Base-by-base conservation (phyloP, 257 asterid genomes). In the Schizonepeta tenuifolia region DNA sequence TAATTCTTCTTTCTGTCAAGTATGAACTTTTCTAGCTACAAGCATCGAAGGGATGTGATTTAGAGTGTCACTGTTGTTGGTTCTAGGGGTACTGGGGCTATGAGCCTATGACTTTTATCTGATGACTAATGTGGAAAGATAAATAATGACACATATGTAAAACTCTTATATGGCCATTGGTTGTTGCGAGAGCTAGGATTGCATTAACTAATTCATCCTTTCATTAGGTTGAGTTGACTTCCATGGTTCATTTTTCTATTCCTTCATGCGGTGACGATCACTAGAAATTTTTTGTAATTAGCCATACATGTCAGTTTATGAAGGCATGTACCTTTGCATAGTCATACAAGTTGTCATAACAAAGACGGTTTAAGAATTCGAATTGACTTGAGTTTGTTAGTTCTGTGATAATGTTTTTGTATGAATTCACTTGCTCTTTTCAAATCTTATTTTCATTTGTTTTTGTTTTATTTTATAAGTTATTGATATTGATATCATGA, bases 221-320 rank as follows among this genome's bases (percentile, higher is more conserved):
- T 50, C 11, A 38, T 59, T 26, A 22, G 40, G 44, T 69, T 40
- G 75, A n/a, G 31, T 44, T 67, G 73, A 74, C 73, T 65, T 66
- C 60, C 60, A 66, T 38, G 43, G 9, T 67, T 67, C 73, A 74
- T 17, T 49, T 50, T 49, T 28, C 68, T 54, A 46, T 55, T 62
- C 58, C 64, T 63, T 40, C 46, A 35, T 35, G 24, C 46, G 22
- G 35, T 62, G 26, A n/a, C 22, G 50, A 33, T 74, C 38, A 13
- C 49, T 24, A 31, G 2, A 50, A 40, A 17, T 35, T 76, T 0
- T 69, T 9, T 54, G 14, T n/a, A 24, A 55, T 35, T 77, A 63
- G 62, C 4, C 54, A 47, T 64, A 13, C 41, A 9, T 68, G 73
- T 50, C 69, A 55, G n/a, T 47, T 53, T 17, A 36, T 18, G 56